Base-by-base conservation (phyloP, 192 early-diverging fungal species). In the Tieghemiomyces parasiticus region DNA sequence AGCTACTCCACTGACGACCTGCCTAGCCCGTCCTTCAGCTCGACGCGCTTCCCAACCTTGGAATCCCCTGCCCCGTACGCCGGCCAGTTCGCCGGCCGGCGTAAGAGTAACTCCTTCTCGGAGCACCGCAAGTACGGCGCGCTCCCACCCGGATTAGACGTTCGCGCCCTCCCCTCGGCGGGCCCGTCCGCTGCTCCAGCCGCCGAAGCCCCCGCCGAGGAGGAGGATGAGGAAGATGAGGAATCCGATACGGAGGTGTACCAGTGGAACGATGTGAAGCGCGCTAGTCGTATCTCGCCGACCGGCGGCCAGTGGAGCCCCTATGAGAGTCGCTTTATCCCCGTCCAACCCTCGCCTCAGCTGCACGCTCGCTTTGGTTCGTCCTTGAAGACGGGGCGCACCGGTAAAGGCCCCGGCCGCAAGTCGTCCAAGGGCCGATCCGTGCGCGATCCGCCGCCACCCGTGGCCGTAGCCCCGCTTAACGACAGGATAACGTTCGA, bases 161-260 rank as follows among this genome's bases (percentile, higher is more conserved):
- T 34, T 45, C 58, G 42, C 30, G 20, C 24, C 48, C 38, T 19
- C 2, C 28, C 32, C 10, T 13, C 42, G 45, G 59, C 45, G 35
- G 48, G 45, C 38, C n/a, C n/a, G n/a, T n/a, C n/a, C n/a, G n/a
- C n/a, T n/a, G n/a, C n/a, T n/a, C n/a, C n/a, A n/a, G n/a, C 47
- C 34, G 35, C 26, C n/a, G 60, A 28, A 14, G 30, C 48, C 34
- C 46, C 35, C 20, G 54, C 42, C n/a, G 44, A 63, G 2, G 62
- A 63, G 29, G 55, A 47, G 34, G 32, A 26, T 12, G 56, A 50
- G 32, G 62, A 63, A 34, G 62, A 63, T 30, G 35, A 54, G 50
- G 26, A 61, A 52, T 35, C 26, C 54, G 29, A 22, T 51, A 35
- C 50, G 4, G 50, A 52, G 26, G 50, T 52, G 24, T 52, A 52